Evolutionary conservation across 2,329 filamentous ascomycete species (phyloP).

Genomic region (Blumeria hordei): DNA sequence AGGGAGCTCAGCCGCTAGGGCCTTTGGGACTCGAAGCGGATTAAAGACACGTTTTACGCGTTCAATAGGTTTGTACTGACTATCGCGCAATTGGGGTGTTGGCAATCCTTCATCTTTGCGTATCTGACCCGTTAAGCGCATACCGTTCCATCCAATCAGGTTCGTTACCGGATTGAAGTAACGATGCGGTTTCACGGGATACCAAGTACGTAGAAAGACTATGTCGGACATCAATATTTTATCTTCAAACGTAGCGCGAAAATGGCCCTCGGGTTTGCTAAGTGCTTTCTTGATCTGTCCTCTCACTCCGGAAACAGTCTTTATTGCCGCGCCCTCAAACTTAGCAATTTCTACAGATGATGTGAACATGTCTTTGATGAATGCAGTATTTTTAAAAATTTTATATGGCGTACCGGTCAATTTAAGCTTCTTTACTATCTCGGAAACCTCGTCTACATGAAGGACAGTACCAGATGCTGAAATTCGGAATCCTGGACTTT

Average conservation of each 20-base stretch:
- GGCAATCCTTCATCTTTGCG: constrained; percentile 50
- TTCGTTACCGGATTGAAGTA: constrained; percentile 97
- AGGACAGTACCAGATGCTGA: constrained; percentile 85
- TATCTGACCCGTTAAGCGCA: constrained; percentile 85
- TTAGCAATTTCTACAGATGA: constrained; percentile 85
- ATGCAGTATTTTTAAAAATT: constrained; percentile 97
- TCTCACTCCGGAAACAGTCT: constrained; percentile 83
- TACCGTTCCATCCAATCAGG: constrained; percentile 69
- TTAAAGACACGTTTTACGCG: constrained; percentile 54
- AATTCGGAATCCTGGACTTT: constrained; percentile 76
- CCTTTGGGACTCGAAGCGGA: constrained; percentile 43
- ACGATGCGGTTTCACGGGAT: constrained; percentile 76
- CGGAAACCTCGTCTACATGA: constrained; percentile 80
- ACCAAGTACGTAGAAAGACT: constrained; percentile 91
- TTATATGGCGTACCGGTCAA: constrained; percentile 84
- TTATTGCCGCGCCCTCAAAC: constrained; percentile 88
- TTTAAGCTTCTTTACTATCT: constrained; percentile 99
- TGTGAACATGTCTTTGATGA: constrained; percentile 97
- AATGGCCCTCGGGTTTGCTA: constrained; percentile 80
- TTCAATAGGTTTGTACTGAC: constrained; percentile 51
- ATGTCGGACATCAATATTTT: constrained; percentile 95
- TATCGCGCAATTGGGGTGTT: constrained; percentile 64
- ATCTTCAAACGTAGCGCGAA: constrained; percentile 94
- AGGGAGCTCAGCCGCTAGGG: constrained; percentile 61
- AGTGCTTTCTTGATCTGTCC: constrained; percentile 95